A percentile compares a stretch with the other conserved stretches of the same genome.
phyloP scores from a whole-genome alignment of 345 rosid genomes.

The Pugionium cornutum region DNA sequence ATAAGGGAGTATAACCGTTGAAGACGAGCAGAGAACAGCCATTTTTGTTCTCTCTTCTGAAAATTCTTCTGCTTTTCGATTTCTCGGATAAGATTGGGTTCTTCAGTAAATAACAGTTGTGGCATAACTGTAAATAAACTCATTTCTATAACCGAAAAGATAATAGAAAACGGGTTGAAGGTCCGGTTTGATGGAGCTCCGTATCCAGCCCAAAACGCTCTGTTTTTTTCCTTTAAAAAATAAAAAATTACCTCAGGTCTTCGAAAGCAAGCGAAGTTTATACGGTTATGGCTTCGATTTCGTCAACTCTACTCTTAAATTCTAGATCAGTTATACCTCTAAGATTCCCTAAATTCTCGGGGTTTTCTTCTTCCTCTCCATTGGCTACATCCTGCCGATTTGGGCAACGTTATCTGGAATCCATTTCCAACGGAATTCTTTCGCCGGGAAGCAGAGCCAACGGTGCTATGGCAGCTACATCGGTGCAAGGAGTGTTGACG shows the following conservation, averaged over 20 bases:
- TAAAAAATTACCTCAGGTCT: background rate
- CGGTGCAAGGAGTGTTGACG: constrained; percentile 50
- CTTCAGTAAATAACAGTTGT: constrained; percentile 25
- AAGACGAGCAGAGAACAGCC: constrained; percentile 49
- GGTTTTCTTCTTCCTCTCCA: constrained; percentile 26
- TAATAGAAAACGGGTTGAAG: constrained; percentile 20
- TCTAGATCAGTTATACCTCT: constrained; percentile 28
- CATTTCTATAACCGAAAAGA: background rate
- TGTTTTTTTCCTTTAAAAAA: background rate
- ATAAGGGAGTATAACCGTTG: constrained; percentile 40
- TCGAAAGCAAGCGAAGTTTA: background rate
- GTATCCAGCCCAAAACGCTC: constrained; percentile 25
- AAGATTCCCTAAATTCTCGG: constrained; percentile 17
- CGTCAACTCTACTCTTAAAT: constrained; percentile 43
- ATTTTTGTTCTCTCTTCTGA: constrained; percentile 34
- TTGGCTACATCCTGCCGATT: constrained; percentile 28
- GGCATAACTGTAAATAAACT: constrained; percentile 21
- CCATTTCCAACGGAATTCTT: constrained; percentile 37
- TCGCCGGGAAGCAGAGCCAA: constrained; percentile 38
- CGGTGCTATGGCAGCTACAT: constrained; percentile 31
- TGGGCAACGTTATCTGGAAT: constrained; percentile 6
- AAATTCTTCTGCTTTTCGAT: constrained; percentile 10
- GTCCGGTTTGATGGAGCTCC: constrained; percentile 31
- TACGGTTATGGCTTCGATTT: constrained; percentile 45
- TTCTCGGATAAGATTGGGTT: constrained; percentile 47